Percentiles rank a stretch among this genome's conserved stretches.
Evolutionary conservation across 108 stramenopile genomes (phyloP).

Genomic region (Skeletonema potamos): DNA sequence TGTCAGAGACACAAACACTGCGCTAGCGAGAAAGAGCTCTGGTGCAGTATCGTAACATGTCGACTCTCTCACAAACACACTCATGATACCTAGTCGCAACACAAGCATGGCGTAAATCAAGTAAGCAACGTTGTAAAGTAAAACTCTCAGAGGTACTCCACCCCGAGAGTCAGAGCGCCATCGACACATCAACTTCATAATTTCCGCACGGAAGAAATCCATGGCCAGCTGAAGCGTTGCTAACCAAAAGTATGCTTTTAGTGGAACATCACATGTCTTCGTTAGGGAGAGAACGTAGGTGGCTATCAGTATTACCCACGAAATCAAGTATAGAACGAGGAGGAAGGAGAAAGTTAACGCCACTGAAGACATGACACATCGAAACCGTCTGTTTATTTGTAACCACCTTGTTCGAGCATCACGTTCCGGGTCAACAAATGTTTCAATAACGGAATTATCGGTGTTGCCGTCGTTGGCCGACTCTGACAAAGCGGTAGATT

Average conservation of each 20-base stretch:
- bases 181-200: slow-evolving; percentile 62
- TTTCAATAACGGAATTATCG: background rate
- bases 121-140: slow-evolving; percentile 68
- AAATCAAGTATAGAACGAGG: slow-evolving; percentile 58
- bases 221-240: slow-evolving; percentile 65
- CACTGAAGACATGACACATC: slow-evolving; percentile 53
- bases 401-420: slow-evolving; percentile 59
- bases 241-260: slow-evolving; percentile 71
- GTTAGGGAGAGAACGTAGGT: slow-evolving; percentile 66
- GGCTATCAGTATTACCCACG: slow-evolving; percentile 68
- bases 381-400: slow-evolving; percentile 66
- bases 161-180: slow-evolving; percentile 54
- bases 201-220: slow-evolving; percentile 73
- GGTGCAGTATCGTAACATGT: slow-evolving; percentile 63
- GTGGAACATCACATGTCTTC: slow-evolving; percentile 70
- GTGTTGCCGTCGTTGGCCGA: background rate
- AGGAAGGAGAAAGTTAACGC: slow-evolving; percentile 62
- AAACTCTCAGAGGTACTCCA: slow-evolving; percentile 43
- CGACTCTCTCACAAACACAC: slow-evolving; percentile 43
- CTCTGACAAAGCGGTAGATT: background rate
- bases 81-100: slow-evolving; percentile 52
- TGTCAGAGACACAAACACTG: slow-evolving; percentile 56
- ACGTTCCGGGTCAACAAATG: slow-evolving; percentile 42
- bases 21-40: slow-evolving; percentile 54
- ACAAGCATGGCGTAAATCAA: slow-evolving; percentile 62